These are phyloP conservation scores for Yarrowia bubula DNA, from an alignment of 805 yeast genomes.

Conservation along the genomic window DNA sequence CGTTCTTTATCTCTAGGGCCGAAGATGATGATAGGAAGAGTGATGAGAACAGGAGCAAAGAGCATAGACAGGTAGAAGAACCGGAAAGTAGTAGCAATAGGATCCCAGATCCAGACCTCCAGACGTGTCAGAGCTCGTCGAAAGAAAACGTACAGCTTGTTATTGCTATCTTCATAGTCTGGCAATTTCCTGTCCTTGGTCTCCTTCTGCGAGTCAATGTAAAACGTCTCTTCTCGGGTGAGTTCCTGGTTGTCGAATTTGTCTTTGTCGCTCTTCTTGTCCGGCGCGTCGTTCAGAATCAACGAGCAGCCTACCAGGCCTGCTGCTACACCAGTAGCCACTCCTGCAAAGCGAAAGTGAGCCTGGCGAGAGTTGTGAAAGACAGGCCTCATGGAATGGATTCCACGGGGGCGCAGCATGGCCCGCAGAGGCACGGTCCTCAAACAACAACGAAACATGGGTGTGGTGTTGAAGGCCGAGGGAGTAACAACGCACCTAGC, in stretches of 20 bases:
- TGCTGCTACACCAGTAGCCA: slow-evolving; percentile 1
- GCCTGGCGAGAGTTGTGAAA: background rate
- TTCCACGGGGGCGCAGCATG: background rate
- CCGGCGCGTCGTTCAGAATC: slow-evolving; percentile 9
- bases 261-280: background rate
- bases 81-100: slow-evolving; percentile 63
- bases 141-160: background rate
- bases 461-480: background rate
- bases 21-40: slow-evolving; percentile 57
- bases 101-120: slow-evolving; percentile 46
- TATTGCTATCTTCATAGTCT: background rate
- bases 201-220: background rate
- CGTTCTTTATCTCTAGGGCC: slow-evolving; percentile 44
- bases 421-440: slow-evolving; percentile 10
- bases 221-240: slow-evolving; percentile 11
- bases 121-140: slow-evolving; percentile 9
- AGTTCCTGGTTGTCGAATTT: background rate
- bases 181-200: background rate
- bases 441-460: slow-evolving; percentile 22
- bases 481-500: background rate
- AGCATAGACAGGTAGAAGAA: slow-evolving; percentile 64
- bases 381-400: background rate
- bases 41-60: slow-evolving; percentile 65
- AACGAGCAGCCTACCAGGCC: slow-evolving; percentile 8
- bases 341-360: background rate